A percentile compares a stretch with the other conserved stretches of the same genome.
These are phyloP conservation scores for Phytophthora rubi DNA, from an alignment of 352 stramenopile species.

Conservation along the genomic window DNA sequence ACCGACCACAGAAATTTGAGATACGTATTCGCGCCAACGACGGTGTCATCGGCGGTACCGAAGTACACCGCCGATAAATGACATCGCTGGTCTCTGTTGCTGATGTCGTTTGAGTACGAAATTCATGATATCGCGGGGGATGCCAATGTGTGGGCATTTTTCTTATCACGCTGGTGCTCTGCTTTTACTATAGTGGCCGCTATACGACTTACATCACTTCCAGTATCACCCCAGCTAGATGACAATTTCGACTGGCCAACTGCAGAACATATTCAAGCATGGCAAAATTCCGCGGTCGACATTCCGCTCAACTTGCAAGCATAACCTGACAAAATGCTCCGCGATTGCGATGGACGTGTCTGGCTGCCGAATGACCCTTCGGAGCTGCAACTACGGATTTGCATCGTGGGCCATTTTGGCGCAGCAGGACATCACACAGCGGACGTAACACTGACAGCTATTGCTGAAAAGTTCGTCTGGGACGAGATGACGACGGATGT, in stretches of 20 bases:
- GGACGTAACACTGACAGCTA: constrained; percentile 13
- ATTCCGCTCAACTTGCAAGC: not conserved
- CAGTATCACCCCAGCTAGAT: not conserved
- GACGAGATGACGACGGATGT: constrained; percentile 11
- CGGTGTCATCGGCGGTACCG: not conserved
- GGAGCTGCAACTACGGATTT: constrained; percentile 27
- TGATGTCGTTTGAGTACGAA: constrained; percentile 9
- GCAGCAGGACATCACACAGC: constrained; percentile 25
- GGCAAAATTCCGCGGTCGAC: too few species aligned
- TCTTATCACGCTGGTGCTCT: constrained; percentile 9
- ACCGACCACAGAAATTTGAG: constrained; percentile 26
- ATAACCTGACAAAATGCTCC: not conserved
- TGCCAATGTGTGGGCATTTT: constrained; percentile 10
- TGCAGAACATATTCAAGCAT: not conserved
- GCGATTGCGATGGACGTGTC: not conserved
- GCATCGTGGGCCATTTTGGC: constrained; percentile 33
- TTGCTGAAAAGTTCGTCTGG: constrained; percentile 26
- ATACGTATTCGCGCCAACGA: constrained; percentile 13
- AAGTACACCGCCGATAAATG: constrained; percentile 18
- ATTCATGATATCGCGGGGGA: constrained; percentile 19
- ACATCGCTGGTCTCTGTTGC: constrained; percentile 4
- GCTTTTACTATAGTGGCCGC: not conserved
- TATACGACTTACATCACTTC: not conserved
- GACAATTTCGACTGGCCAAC: not conserved
- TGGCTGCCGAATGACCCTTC: constrained; percentile 6